Evolutionary conservation across 768 basidiomycete species (phyloP), one percentile per base, ranked within the genome.

Genomic region (Suillus clintonianus): DNA sequence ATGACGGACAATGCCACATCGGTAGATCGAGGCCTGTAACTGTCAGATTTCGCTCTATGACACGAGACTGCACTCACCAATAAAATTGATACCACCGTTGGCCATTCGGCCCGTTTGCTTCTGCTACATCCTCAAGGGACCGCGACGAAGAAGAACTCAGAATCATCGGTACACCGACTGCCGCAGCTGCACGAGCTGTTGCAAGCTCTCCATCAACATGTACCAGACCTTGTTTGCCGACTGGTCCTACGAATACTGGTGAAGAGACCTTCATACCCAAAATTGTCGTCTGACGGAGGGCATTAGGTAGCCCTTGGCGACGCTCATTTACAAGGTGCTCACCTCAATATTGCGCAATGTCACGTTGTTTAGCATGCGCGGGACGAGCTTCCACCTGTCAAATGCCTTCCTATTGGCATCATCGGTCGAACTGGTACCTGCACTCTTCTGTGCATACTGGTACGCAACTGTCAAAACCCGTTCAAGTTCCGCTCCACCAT

Each of bases 391-490:
- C 82, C 83, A 86, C 19, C 78, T 74, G 63, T 83, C 82, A 69
- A 86, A 82, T 0, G 86, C 85, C 65, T 84, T 82, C 53, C 82
- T 78, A 69, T 94, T 94, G 64, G 84, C 85, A 34, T 74, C 78
- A 71, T 87, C 83, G 4, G 93, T 94, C 32, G 81, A 78, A 62
- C 80, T 78, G 5, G 85, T 83, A 0, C 93, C 92, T 5, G 92
- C 91, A 67, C 85, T 87, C 54, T 89, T 90, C 61, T 81, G 80
- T 5, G 89, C 86, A 68, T 92, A 94, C 72, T 82, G 75, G 77
- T 88, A 94, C 10, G 89, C 82, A 72, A 47, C 86, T 90, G 80
- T 4, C 4, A 53, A 58, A 36, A 59, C 17, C 34, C 17, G 41
- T 34, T 47, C 0, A 51, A 39, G 47, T 10, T 22, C 17, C 14